Evolutionary conservation across 139 green algal species (phyloP).

Genomic region (Chlorella sp.): DNA sequence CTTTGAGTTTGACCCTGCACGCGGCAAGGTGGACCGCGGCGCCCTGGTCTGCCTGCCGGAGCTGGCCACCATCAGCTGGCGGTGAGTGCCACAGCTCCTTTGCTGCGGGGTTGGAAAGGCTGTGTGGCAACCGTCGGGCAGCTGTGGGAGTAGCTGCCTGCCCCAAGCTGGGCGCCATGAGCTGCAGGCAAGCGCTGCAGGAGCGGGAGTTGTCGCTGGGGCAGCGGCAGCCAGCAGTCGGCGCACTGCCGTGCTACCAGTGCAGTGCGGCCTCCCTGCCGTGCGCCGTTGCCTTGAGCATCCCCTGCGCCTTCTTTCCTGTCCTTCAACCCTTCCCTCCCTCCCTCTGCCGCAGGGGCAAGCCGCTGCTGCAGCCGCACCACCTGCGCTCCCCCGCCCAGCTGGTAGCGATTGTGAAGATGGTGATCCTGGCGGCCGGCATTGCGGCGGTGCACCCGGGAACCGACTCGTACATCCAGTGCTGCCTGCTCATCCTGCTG

Average conservation of each 20-base stretch:
- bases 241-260: too few relatives aligned
- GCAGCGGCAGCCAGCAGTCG: too few relatives aligned
- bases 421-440: constrained; percentile 1
- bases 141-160: too few relatives aligned
- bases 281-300: background rate
- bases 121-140: too few relatives aligned
- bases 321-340: background rate
- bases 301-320: background rate
- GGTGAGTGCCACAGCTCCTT: constrained; percentile 11
- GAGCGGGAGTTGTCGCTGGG: too few relatives aligned
- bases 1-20: constrained; percentile 39
- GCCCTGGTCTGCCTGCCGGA: constrained; percentile 35
- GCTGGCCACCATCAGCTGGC: constrained; percentile 28
- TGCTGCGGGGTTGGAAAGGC: too few relatives aligned
- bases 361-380: constrained; percentile 14
- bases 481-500: constrained; percentile 27
- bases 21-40: constrained; percentile 38
- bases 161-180: too few relatives aligned
- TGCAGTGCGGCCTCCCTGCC: too few relatives aligned
- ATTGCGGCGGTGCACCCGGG: background rate
- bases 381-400: constrained; percentile 11
- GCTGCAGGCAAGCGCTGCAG: too few relatives aligned
- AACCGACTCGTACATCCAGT: constrained; percentile 26
- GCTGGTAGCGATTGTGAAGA: constrained; percentile 1
- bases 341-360: background rate